Percentiles rank a stretch among this genome's conserved stretches.
phyloP scores from a whole-genome alignment of 164 flowering plant genomes.

The Liriodendron chinense region DNA sequence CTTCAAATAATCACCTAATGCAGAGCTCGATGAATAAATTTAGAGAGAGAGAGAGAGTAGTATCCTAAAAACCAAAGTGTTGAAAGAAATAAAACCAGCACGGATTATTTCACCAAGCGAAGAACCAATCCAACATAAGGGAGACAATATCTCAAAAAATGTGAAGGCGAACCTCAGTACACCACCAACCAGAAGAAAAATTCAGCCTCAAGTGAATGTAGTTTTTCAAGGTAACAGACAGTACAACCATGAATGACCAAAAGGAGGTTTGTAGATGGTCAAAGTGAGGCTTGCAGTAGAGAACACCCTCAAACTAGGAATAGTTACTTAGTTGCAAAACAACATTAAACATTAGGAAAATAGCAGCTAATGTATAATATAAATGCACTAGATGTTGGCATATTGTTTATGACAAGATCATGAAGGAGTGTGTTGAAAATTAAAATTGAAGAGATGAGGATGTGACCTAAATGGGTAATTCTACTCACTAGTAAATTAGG shows the following conservation, averaged over 20 bases:
- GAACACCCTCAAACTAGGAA: constrained; percentile 85
- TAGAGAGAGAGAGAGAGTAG: constrained; percentile 33
- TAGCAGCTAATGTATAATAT: no score
- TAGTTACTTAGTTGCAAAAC: constrained; percentile 71
- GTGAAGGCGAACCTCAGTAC: constrained; percentile 57
- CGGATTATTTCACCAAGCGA: constrained; percentile 44
- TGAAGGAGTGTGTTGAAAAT: no score
- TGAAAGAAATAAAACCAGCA: constrained; percentile 33
- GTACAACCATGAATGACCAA: constrained; percentile 81
- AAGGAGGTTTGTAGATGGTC: no score
- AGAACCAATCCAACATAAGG: constrained; percentile 41
- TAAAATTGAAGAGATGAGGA: no score
- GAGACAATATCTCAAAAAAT: constrained; percentile 11
- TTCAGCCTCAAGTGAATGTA: constrained; percentile 74
- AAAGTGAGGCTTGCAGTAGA: constrained; percentile 95
- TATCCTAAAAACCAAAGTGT: constrained; percentile 53
- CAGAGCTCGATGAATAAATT: constrained; percentile 64
- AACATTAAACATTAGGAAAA: background rate
- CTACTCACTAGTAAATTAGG: no score
- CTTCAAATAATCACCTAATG: constrained; percentile 89
- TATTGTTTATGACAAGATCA: no score
- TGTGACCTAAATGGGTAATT: no score
- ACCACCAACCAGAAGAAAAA: constrained; percentile 63
- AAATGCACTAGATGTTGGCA: no score
- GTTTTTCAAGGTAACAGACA: constrained; percentile 90